Percentiles rank a stretch among this genome's conserved stretches.
These are phyloP conservation scores for Vitis hybrid DNA, from an alignment of 177 flowering plant species.

Conservation along the genomic window DNA sequence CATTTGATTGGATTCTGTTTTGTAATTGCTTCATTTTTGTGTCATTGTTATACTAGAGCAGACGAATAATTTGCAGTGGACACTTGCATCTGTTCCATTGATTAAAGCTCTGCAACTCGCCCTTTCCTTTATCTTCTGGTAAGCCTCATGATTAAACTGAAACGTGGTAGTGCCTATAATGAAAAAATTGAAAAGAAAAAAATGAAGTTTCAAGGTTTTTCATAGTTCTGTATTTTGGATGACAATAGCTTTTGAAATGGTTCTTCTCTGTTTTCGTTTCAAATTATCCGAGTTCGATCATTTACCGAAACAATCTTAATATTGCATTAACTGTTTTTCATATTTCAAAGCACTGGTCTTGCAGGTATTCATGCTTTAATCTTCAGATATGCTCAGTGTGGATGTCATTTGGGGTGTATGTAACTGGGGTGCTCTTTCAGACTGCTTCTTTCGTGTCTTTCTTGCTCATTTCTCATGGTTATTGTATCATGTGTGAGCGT, in stretches of 20 bases:
- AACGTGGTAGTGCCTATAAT: no score
- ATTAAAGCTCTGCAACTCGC: constrained; percentile 78
- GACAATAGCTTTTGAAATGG: no score
- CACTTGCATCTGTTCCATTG: constrained; percentile 68
- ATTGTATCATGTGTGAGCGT: constrained; percentile 84
- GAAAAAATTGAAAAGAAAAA: no score
- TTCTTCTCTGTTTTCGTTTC: no score
- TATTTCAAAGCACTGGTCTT: constrained; percentile 6
- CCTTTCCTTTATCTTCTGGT: constrained; percentile 84
- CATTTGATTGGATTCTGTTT: not conserved
- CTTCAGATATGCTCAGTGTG: constrained; percentile 82
- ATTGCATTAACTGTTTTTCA: not conserved
- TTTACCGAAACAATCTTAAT: not conserved
- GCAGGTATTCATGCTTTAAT: constrained; percentile 86
- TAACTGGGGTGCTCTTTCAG: constrained; percentile 85
- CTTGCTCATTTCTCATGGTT: constrained; percentile 85
- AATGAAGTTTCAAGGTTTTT: no score
- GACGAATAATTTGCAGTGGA: constrained; percentile 83
- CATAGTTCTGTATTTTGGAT: no score
- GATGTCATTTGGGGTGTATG: constrained; percentile 92
- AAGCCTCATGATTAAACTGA: constrained; percentile 13
- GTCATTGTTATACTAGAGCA: constrained; percentile 38
- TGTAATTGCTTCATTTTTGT: constrained; percentile 6
- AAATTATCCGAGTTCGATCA: no score
- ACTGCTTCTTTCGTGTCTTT: constrained; percentile 81